These are phyloP conservation scores for Sugiyamaella americana DNA, from an alignment of 805 yeast species.

Conservation along the genomic window DNA sequence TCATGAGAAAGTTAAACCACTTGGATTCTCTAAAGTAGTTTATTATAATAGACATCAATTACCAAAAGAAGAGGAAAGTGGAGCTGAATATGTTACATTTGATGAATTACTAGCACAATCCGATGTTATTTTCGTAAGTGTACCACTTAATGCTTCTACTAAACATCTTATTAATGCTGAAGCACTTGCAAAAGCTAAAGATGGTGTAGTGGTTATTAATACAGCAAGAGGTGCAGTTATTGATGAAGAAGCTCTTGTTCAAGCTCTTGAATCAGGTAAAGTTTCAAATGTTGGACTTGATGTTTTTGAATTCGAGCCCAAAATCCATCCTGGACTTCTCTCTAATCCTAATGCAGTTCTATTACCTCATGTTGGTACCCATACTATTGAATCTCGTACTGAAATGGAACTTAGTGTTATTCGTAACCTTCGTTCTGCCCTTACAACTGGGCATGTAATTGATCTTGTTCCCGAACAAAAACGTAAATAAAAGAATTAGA, in stretches of 20 bases:
- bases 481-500: constrained; percentile 8
- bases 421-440: constrained; percentile 52
- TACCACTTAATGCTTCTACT: constrained; percentile 51
- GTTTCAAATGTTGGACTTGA: constrained; percentile 50
- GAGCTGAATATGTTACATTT: constrained; percentile 40
- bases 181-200: constrained; percentile 44
- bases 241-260: constrained; percentile 46
- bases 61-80: constrained; percentile 42
- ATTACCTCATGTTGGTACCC: constrained; percentile 52
- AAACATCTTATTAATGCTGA: constrained; percentile 43
- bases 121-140: constrained; percentile 45
- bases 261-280: constrained; percentile 44
- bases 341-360: constrained; percentile 42
- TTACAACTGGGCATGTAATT: constrained; percentile 59
- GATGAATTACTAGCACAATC: constrained; percentile 43
- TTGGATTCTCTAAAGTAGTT: constrained; percentile 45
- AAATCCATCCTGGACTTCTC: constrained; percentile 42
- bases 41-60: constrained; percentile 49
- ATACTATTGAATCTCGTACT: constrained; percentile 40
- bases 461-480: constrained; percentile 70
- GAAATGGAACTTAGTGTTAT: constrained; percentile 79
- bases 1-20: constrained; percentile 44
- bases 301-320: constrained; percentile 57
- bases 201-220: constrained; percentile 49
- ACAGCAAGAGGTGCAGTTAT: constrained; percentile 59